Evolutionary conservation across 768 basidiomycete genomes (phyloP), one percentile per base, ranked within the genome.

Genomic region (Amanita exitialis): DNA sequence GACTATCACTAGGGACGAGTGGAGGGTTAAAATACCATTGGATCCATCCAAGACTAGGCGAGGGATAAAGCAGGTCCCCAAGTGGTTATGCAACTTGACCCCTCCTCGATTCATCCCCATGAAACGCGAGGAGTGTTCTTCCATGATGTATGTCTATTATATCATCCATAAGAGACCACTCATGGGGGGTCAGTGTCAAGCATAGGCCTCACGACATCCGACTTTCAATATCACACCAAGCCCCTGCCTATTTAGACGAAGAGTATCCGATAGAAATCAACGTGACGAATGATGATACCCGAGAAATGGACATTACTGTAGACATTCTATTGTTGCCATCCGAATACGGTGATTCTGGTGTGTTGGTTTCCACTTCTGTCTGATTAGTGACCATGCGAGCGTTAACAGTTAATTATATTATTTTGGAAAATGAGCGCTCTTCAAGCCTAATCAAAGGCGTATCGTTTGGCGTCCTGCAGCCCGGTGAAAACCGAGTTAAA

Each of bases 241-340:
- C 75, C 1, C 86, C 87, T 0, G 90, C 90, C 1, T 88, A 84
- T 62, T 64, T 95, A 32, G 83, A 87, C 54, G 94, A 96, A 63
- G 74, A 77, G 41, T 89, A 86, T 59, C 82, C 86, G 0, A 83
- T 97, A 57, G 61, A 63, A 9, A 69, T 97, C 37, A 72, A 79
- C 42, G 72, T 95, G 12, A 77, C 68, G 3, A 96, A 93, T 60
- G 59, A 68, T 4, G 92, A 96, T 61, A 77, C 78, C 42, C 71
- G 80, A 16, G 74, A 81, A 21, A 64, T 97, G 9, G 80, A 87
- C 13, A 66, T 90, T 10, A 67, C 74, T 4, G 68, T 91, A 8
- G 87, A 92, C 50, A 75, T 88, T 4, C 70, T 95, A 51, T 65
- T 97, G 30, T 90, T 90, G 49, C 92, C 92, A 1, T 76, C 79